Base-by-base conservation (phyloP, 805 yeast species). In the Jamesozyma piceae region DNA sequence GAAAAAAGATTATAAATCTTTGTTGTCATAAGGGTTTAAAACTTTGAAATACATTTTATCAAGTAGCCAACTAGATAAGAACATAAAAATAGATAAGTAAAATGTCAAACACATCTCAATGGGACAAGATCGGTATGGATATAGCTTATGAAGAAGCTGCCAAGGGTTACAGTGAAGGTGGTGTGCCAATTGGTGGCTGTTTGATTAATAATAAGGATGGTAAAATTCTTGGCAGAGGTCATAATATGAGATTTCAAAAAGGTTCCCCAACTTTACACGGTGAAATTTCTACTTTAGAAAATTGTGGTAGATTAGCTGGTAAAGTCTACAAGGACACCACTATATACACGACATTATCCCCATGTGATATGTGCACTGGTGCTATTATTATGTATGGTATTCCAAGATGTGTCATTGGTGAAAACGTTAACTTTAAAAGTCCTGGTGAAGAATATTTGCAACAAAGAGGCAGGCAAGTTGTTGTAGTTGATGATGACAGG, bases 301-400 rank as follows among this genome's bases (percentile, higher is more conserved):
- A 84, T 49, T 94, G 95, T 18, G 97, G 97, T 6, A 75, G 97
- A 55, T 69, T 92, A 44, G 79, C 80, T 19, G 97, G 89, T 4
- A 70, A 72, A 19, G 76, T 74, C 15, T 90, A 90, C 68, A 83
- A 82, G 55, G 73, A 80, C 48, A 82, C 95, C 52, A 92, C 97
- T 41, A 74, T 87, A 75, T 90, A 88, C 66, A 88, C 97, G 26
- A 84, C 96, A 0, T 68, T 90, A 50, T 84, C 95, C 6, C 97
- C 97, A 3, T 90, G 97, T 62, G 74, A 80, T 51, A 90, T 90
- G 97, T 90, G 97, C 62, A 77, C 92, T 4, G 97, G 97, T 18
- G 95, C 97, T 5, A 83, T 90, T 49, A 56, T 90, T 41, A 69
- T 90, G 72, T 90, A 88, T 65, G 95, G 95, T 33, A 74, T 90